phyloP scores from a whole-genome alignment of 768 basidiomycete genomes.

The Pholiota conissans region DNA sequence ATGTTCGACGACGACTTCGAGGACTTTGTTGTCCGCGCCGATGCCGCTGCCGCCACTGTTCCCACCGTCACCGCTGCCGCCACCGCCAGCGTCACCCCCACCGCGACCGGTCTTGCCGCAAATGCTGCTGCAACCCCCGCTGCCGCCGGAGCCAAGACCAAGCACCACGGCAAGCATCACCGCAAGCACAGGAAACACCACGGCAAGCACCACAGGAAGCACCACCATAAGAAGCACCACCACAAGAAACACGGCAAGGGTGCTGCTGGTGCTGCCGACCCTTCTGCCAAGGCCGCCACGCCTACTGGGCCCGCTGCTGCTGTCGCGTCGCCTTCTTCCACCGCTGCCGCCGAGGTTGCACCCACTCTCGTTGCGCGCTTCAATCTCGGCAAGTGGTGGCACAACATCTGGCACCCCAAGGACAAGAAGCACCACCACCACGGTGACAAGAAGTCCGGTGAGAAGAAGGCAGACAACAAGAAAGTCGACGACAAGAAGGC shows the following conservation, averaged over 20 bases:
- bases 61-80: not conserved
- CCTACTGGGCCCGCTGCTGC: not conserved
- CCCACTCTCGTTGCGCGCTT: not conserved
- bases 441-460: not conserved
- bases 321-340: not conserved
- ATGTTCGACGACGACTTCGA: slow-evolving; percentile 15
- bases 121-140: not conserved
- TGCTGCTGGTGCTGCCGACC: not conserved
- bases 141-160: not conserved
- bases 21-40: slow-evolving; percentile 10
- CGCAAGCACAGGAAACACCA: slow-evolving; percentile 1
- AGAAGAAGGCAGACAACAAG: not conserved
- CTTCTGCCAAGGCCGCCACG: not conserved
- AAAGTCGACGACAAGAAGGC: not conserved
- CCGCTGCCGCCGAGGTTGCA: not conserved
- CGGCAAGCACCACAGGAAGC: not conserved
- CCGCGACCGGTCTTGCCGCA: not conserved
- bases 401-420: not conserved
- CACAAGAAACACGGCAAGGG: not conserved
- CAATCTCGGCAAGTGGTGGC: not conserved
- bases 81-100: not conserved
- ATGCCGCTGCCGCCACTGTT: not conserved
- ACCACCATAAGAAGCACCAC: not conserved
- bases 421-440: not conserved
- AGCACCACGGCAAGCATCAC: not conserved